Percentiles rank a stretch among this genome's conserved stretches.
phyloP scores from a whole-genome alignment of 129 eudicot species.

The Saussurea involucrata region DNA sequence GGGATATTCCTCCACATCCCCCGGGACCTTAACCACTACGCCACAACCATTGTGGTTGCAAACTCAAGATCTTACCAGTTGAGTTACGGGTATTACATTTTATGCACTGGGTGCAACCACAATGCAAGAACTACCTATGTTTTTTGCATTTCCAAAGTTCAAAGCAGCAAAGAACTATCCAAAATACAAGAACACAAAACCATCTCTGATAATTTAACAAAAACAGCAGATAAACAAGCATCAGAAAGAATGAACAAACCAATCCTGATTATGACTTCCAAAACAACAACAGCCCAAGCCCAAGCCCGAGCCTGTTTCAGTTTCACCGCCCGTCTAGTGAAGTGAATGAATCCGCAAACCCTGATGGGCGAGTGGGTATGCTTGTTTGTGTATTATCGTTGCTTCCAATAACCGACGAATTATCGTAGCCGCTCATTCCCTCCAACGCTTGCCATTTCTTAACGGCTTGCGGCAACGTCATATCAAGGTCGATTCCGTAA shows the following conservation, averaged over 20 bases:
- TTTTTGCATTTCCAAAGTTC: constrained; percentile 27
- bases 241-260: constrained; percentile 51
- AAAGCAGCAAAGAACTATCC: constrained; percentile 18
- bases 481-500: constrained; percentile 68
- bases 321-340: constrained; percentile 53
- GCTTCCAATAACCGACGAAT: constrained; percentile 49
- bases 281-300: neutral
- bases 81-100: neutral
- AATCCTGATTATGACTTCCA: constrained; percentile 16
- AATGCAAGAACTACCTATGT: constrained; percentile 12
- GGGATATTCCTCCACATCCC: no score
- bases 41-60: no score
- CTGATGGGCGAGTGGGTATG: constrained; percentile 57
- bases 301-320: neutral
- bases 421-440: constrained; percentile 58
- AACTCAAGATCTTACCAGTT: neutral
- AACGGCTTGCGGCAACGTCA: constrained; percentile 82
- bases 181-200: constrained; percentile 15
- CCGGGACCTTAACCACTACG: no score
- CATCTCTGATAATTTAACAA: constrained; percentile 23
- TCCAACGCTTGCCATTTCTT: constrained; percentile 95
- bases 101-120: neutral
- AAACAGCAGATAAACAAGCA: constrained; percentile 21
- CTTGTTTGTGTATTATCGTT: constrained; percentile 62
- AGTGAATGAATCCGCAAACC: constrained; percentile 60